Base-by-base conservation (phyloP, 176 grass and related monocot genomes). In the Triticum aestivum region DNA sequence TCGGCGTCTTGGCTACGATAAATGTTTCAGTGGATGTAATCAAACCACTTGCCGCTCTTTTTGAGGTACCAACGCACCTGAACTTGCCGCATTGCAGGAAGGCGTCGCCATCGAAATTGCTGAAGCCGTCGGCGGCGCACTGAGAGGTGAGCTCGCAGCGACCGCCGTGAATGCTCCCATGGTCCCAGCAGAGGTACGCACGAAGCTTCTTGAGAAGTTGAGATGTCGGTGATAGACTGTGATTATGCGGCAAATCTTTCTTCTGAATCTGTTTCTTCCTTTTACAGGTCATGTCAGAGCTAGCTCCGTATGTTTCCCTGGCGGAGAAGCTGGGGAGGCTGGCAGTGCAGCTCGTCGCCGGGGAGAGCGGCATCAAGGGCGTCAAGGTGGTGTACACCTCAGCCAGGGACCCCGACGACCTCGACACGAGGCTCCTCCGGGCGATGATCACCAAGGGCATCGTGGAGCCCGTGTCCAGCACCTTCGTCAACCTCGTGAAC, bases 161-260 rank as follows among this genome's bases (percentile, higher is more conserved):
- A 94, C 97, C 65, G 86, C 94, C 18, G 97, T 99, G 75, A 99
- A 99, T 90, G 97, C 97, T 65, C 97, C 97, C 32, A 99, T 99
- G 97, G 97, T 99, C 84, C 94, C 97, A 77, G 80, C 92, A 68
- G 92, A 94, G 94, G 97, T 97, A 79, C 4, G 51, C 51, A 54
- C 35, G 34, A 13, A 79, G 17, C 35, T 44, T 73, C 68, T 80
- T 54, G 52, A 82, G 29, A 62, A 86, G 15, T 80, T 54, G 52
- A 82, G 29, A 62, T 89, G 15, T 62, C 34, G 67, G 1, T 3
- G 24, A 13, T 2, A 49, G 4, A 69, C 7, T 52, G 8, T 11
- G 1, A 17, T 58, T 23, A 56, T 56, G 54, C 2, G 17, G 8
- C 45, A 37, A 70, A 13, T 24, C 34, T 0, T 67, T 45, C 58